Base-by-base conservation (phyloP, 176 grass and related monocot genomes). In the Puccinellia tenuiflora region DNA sequence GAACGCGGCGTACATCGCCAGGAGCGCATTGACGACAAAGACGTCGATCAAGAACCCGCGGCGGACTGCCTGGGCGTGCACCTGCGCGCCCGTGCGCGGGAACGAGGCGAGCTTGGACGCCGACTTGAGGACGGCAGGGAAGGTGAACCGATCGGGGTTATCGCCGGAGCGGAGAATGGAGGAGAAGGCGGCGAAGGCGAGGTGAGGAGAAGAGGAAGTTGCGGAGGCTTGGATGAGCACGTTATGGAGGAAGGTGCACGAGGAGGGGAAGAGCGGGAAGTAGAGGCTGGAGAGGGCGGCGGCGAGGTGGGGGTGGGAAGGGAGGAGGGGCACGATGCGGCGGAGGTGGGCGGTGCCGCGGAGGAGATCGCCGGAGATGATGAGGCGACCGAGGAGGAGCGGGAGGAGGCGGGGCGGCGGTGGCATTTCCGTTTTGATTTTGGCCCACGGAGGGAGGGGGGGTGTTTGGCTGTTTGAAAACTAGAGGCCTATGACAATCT, bases 251-350 rank as follows among this genome's bases (percentile, higher is more conserved):
- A 93, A 93, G 45, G 81, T 89, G 68, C 83, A 9, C 26, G 83
- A 93, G 83, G 86, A 82, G 17, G 90, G 90, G 77, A 88, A 90
- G 68, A 73, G 84, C 47, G 84, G 90, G 81, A 96, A 96, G 69
- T 91, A 91, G 37, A 87, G 34, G 54, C 30, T 72, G 47, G 76
- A 88, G 72, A 93, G 77, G 10, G 81, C 20, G 26, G 82, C 81
- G 12, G 83, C 85, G 52, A 93, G 60, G 77, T 83, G 67, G 7
- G 91, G 88, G 65, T 89, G 88, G 37, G 79, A 74, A 4, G 83
- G 38, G 16, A 96, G 85, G 48, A 93, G 83, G 5, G 92, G 68
- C 1, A 88, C 47, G 61, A 89, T 42, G 76, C 77, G 83, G 65
- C 80, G 55, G 46, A 96, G 76, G 84, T 83, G 29, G 15, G 46